phyloP scores from a whole-genome alignment of 129 eudicot genomes.

The Pseudognaphalium luteoalbum region DNA sequence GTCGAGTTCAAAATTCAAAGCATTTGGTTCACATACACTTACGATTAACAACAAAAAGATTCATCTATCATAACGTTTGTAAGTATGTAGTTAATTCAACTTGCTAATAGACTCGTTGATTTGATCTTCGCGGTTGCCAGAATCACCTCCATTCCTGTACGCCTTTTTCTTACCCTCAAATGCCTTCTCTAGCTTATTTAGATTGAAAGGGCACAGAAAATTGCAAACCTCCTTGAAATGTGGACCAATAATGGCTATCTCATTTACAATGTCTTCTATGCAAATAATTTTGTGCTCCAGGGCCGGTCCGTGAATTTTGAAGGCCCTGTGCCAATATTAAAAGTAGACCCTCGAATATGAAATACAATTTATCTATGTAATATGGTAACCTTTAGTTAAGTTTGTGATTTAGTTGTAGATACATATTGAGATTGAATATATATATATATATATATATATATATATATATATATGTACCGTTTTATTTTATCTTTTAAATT shows the following conservation, averaged over 20 bases:
- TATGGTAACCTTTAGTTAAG: too few species aligned
- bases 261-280: constrained; percentile 70
- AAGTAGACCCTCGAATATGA: too few species aligned
- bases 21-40: background rate
- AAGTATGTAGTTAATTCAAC: constrained; percentile 48
- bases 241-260: constrained; percentile 54
- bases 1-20: constrained; percentile 5
- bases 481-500: too few species aligned
- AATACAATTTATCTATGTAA: too few species aligned
- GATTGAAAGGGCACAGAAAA: constrained; percentile 55
- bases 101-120: constrained; percentile 62
- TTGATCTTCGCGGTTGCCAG: constrained; percentile 61
- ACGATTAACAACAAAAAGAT: background rate
- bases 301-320: too few species aligned
- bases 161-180: constrained; percentile 63
- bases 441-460: too few species aligned
- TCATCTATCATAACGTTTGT: background rate
- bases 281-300: constrained; percentile 52
- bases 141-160: constrained; percentile 61
- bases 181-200: constrained; percentile 50
- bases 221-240: constrained; percentile 58
- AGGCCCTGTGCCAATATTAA: too few species aligned
- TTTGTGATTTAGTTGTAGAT: too few species aligned
- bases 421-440: too few species aligned
- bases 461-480: too few species aligned